Conservation (phyloP, 164 flowering plant species). For the Protea cynaroides region DNA sequence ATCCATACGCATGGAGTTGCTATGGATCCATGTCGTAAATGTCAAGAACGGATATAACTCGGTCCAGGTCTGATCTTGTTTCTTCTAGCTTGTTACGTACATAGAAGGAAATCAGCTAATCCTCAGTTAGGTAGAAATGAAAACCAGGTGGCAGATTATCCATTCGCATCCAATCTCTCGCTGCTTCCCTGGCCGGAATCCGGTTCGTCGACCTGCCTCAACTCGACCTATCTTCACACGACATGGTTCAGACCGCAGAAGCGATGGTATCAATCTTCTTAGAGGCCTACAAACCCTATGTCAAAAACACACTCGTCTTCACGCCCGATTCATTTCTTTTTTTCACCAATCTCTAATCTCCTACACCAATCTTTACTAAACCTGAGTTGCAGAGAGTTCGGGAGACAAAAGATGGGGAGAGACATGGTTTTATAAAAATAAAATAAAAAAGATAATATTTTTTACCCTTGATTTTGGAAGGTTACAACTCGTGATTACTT, state of each 20-base stretch:
- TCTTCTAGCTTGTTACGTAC: conserved; percentile 40
- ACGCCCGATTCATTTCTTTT: too few relatives aligned
- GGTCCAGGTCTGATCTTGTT: conserved; percentile 14
- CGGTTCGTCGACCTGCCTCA: background rate
- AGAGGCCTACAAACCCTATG: conserved; percentile 14
- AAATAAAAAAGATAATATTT: too few relatives aligned
- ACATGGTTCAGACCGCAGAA: background rate
- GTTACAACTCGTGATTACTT: too few relatives aligned
- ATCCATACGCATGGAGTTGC: conserved; percentile 56
- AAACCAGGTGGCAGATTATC: conserved; percentile 26
- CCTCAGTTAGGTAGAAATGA: conserved; percentile 66
- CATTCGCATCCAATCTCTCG: background rate
- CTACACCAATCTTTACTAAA: too few relatives aligned
- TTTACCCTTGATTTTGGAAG: too few relatives aligned
- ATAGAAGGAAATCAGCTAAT: conserved; percentile 49
- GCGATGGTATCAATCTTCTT: background rate
- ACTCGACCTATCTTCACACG: background rate
- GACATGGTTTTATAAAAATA: too few relatives aligned
- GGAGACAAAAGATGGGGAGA: too few relatives aligned
- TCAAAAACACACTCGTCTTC: conserved; percentile 9
- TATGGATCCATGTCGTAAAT: conserved; percentile 42
- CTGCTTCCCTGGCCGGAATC: background rate
- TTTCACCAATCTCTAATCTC: too few relatives aligned
- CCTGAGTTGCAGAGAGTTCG: too few relatives aligned
- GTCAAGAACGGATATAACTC: conserved; percentile 38